These are phyloP conservation scores for Dryas drummondii DNA, from an alignment of 306 rosid genomes.

Conservation along the genomic window DNA sequence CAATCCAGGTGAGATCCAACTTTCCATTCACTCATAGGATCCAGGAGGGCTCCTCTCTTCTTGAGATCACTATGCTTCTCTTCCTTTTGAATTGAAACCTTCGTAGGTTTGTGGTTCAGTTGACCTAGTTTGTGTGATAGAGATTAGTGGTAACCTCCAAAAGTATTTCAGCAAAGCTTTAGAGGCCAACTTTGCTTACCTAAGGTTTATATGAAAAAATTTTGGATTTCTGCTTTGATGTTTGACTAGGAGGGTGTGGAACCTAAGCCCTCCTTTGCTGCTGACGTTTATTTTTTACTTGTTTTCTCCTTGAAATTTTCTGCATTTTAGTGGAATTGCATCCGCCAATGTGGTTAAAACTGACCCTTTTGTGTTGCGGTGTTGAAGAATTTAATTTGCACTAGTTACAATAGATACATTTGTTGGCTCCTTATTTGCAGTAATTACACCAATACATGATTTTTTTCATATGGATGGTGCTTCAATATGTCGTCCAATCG, in stretches of 20 bases:
- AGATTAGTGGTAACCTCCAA: neutral
- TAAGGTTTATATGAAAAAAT: neutral
- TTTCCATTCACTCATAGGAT: too few species aligned
- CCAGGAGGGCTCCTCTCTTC: too few species aligned
- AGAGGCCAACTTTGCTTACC: neutral
- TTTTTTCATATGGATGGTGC: neutral
- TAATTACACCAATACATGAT: neutral
- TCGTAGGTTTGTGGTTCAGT: neutral
- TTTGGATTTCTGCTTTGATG: neutral
- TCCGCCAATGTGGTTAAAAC: neutral
- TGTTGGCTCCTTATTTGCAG: neutral
- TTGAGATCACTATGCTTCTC: neutral
- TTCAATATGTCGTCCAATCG: neutral
- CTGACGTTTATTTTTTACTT: neutral
- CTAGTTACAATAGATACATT: neutral
- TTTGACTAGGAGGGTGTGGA: slow-evolving; percentile 1
- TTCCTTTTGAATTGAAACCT: neutral
- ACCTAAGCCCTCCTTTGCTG: neutral
- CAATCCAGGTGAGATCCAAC: too few species aligned
- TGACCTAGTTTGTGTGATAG: neutral
- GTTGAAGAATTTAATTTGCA: neutral
- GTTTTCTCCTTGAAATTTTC: neutral
- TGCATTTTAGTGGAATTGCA: slow-evolving; percentile 7
- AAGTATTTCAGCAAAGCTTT: neutral
- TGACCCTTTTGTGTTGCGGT: neutral